phyloP scores from a whole-genome alignment of 805 yeast genomes.

The Myxozyma lipomycoides region DNA sequence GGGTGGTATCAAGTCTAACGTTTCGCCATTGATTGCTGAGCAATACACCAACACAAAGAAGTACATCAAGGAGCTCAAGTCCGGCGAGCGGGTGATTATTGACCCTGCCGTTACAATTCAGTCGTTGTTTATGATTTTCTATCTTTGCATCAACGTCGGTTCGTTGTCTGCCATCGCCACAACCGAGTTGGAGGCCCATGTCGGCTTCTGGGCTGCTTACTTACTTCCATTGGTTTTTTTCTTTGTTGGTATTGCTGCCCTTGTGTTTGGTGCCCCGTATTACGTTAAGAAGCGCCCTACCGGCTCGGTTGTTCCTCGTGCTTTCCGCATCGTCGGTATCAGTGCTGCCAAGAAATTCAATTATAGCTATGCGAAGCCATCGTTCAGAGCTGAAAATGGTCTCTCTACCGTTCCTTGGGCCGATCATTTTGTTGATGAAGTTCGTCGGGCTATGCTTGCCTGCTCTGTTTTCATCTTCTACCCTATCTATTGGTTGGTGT shows the following conservation, averaged over 20 bases:
- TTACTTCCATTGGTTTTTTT: constrained; percentile 61
- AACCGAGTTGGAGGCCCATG: constrained; percentile 60
- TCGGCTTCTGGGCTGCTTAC: constrained; percentile 65
- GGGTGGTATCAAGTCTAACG: constrained; percentile 76
- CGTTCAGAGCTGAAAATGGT: constrained; percentile 46
- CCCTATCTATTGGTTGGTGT: constrained; percentile 71
- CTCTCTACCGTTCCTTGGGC: constrained; percentile 48
- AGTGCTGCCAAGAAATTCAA: constrained; percentile 48
- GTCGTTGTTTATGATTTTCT: constrained; percentile 70
- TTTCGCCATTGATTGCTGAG: constrained; percentile 71
- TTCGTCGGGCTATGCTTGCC: constrained; percentile 58
- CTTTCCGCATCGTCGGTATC: constrained; percentile 47
- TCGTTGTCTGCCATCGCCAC: constrained; percentile 73
- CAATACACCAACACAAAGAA: constrained; percentile 62
- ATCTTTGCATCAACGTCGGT: constrained; percentile 72
- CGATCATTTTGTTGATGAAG: constrained; percentile 71
- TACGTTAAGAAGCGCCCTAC: constrained; percentile 59
- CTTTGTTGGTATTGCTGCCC: constrained; percentile 53
- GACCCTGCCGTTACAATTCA: constrained; percentile 71
- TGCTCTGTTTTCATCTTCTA: constrained; percentile 69
- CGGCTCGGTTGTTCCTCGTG: constrained; percentile 56
- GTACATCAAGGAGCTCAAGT: constrained; percentile 51
- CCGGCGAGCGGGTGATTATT: constrained; percentile 64
- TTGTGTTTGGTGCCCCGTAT: constrained; percentile 50
- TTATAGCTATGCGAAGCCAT: constrained; percentile 56